Base-by-base conservation (phyloP, 768 basidiomycete species). In the Lyophyllum decastes region DNA sequence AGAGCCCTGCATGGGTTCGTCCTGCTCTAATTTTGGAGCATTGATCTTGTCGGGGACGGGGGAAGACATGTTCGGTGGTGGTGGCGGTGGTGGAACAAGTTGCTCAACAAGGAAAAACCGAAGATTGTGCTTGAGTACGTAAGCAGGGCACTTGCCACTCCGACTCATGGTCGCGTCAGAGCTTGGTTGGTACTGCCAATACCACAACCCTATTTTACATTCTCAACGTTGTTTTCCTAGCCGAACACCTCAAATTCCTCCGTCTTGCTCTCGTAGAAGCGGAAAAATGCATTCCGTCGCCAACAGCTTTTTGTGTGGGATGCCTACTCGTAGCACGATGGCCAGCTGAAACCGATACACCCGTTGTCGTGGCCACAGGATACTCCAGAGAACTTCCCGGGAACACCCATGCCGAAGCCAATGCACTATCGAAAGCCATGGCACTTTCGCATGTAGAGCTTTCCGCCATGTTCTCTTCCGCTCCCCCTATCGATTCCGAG, bases 391-490 rank as follows among this genome's bases (percentile, higher is more conserved):
- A 98, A 68, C 80, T 98, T 0, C 78, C 85, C 4, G 96, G 95
- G 52, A 98, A 98, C 68, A 98, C 96, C 2, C 96, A 99, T 70
- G 96, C 95, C 11, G 96, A 99, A 76, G 94, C 94, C 22, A 96
- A 96, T 69, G 95, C 95, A 1, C 75, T 99, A 52, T 68, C 82
- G 41, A 97, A 98, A 66, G 83, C 86, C 5, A 71, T 69, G 16
- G 44, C 61, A n/a, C 75, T 87, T 38, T 75, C 84, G 2, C 47
- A 66, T 8, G 60, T 71, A 12, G 68, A 86, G 43, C 68, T 90
- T 40, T 66, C 76, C 14, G 60, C 74, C 12, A 67, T 83, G 34
- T 78, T 86, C 43, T 75, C 82, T 1, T 62, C 65, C 4, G 57
- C 68, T 10, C 59, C 73, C 11, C 69, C 75, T 1, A 55, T 73